Conservation (phyloP, 768 basidiomycete genomes). For the Leccinum disarticulatum region DNA sequence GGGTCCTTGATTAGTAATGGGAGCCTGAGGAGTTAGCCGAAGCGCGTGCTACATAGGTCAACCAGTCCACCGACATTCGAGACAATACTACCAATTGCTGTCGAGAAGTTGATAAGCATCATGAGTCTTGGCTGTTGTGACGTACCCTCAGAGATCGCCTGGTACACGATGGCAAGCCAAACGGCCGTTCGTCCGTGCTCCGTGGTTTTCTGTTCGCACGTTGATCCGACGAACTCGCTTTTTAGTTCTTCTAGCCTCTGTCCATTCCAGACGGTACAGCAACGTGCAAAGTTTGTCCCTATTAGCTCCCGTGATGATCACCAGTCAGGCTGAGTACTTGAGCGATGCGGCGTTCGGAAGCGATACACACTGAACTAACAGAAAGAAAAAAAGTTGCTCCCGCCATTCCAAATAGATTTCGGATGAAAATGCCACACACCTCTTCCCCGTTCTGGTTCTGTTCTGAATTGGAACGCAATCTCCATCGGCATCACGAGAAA, state of each 20-base stretch:
- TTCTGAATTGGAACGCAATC: not conserved
- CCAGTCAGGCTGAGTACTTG: no score
- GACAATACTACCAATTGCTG: not conserved
- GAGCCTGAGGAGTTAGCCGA: not conserved
- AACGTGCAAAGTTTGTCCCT: not conserved
- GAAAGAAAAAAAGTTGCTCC: not conserved
- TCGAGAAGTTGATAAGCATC: constrained; percentile 55
- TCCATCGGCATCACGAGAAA: not conserved
- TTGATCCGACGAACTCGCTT: constrained; percentile 53
- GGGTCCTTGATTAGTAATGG: not conserved
- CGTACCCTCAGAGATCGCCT: constrained; percentile 67
- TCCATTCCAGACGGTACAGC: constrained; percentile 27
- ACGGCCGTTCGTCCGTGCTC: constrained; percentile 69
- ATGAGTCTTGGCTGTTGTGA: not conserved
- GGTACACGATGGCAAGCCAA: constrained; percentile 79
- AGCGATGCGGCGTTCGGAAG: no score
- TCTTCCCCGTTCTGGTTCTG: not conserved
- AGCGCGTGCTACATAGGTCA: no score
- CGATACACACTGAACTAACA: not conserved
- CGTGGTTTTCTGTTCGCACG: constrained; percentile 75
- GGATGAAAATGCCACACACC: not conserved
- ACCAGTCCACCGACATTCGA: no score
- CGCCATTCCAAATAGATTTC: not conserved
- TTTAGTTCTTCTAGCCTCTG: constrained; percentile 41
- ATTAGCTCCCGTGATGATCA: not conserved